Percentiles rank a stretch among this genome's conserved stretches.
Conservation (phyloP, 345 rosid species). For the Boechera divaricarpa region DNA sequence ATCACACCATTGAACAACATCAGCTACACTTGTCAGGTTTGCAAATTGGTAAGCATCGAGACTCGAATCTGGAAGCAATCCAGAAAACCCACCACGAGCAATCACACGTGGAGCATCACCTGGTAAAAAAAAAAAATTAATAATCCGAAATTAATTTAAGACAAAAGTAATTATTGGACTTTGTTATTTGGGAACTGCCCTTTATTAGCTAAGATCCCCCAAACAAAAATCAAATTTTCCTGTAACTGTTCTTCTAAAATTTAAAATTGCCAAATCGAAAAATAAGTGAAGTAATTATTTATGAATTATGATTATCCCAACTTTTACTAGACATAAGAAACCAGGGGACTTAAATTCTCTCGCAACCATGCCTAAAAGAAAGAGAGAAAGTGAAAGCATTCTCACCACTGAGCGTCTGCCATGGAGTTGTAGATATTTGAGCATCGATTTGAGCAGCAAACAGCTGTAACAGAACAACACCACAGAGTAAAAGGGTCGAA, state of each 20-base stretch:
- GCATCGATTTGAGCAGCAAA: conserved; percentile 50
- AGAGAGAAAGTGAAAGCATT: not conserved
- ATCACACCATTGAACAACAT: conserved; percentile 67
- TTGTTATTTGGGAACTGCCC: too few species aligned
- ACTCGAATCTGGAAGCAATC: conserved; percentile 76
- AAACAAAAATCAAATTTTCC: too few species aligned
- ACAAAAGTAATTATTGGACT: too few species aligned
- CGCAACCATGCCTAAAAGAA: not conserved
- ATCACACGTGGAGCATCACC: conserved; percentile 70
- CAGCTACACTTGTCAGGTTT: conserved; percentile 19
- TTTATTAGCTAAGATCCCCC: too few species aligned
- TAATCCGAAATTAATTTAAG: not conserved
- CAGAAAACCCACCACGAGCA: conserved; percentile 91
- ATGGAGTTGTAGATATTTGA: conserved; percentile 52
- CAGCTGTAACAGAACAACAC: conserved; percentile 34
- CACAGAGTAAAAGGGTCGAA: not conserved
- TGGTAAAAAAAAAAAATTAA: conserved; percentile 21
- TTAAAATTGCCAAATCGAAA: too few species aligned
- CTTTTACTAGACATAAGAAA: not conserved
- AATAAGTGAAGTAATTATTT: not conserved
- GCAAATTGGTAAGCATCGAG: conserved; percentile 47
- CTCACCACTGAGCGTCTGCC: conserved; percentile 61
- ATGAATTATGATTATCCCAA: not conserved
- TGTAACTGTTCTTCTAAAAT: too few species aligned
- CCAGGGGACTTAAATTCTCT: too few species aligned